Evolutionary conservation across 179 eudicot species (phyloP), one percentile per base, ranked within the genome.

Genomic region (Spinacia oleracea): DNA sequence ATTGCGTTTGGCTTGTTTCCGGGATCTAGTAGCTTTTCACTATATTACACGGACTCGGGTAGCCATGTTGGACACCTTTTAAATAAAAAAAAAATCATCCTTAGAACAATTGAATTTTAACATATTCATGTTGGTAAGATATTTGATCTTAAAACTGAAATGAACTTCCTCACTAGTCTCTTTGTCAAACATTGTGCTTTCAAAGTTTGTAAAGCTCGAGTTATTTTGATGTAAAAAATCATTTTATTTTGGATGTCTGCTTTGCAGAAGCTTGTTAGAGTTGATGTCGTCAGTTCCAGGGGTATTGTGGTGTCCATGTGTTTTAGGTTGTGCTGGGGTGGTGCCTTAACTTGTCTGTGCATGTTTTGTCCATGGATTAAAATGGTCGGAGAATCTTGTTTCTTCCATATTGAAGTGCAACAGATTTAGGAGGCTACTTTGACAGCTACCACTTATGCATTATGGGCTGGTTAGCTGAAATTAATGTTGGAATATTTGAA

Each of bases 1-100:
- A 34, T 51, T 25, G 38, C 35, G 31, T 60, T 76, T 46, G 62
- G 32, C 70, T 80, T 55, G 18, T 9, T 80, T 75, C 56, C 43
- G 46, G 35, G 14, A 75, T 29, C 56, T n/a, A 56, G 71, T n/a
- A 70, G 71, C 51, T 25, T 35, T 16, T 56, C 34, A 43, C 1
- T 16, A 32, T 29, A 72, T n/a, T n/a, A n/a, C n/a, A n/a, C n/a
- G n/a, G n/a, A n/a, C n/a, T n/a, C n/a, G n/a, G n/a, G n/a, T n/a
- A n/a, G n/a, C n/a, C n/a, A n/a, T n/a, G n/a, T n/a, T n/a, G n/a
- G n/a, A n/a, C n/a, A n/a, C n/a, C n/a, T n/a, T n/a, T n/a, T n/a
- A n/a, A n/a, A n/a, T n/a, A n/a, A n/a, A n/a, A n/a, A n/a, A n/a
- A n/a, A n/a, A n/a, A n/a, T n/a, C n/a, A n/a, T n/a, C n/a, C n/a